Evolutionary conservation across 345 rosid species (phyloP), one percentile per base, ranked within the genome.

Genomic region (Reutealis trisperma): DNA sequence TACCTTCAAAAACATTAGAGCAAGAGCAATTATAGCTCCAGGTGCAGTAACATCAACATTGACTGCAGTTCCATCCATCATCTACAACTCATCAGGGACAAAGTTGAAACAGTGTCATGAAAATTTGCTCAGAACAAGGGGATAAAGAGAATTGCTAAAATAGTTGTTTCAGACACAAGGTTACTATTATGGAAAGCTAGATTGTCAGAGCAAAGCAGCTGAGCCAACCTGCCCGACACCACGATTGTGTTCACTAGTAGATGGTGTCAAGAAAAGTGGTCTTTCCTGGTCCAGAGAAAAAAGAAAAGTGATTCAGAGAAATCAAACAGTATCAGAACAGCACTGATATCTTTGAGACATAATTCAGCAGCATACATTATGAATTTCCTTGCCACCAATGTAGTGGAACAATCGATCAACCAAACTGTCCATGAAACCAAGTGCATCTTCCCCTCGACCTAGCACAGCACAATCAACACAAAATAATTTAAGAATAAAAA

Each of bases 21-120:
- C 85, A 77, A 95, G 97, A 72, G 98, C 97, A 72, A 95, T 86
- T 77, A 87, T 88, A 47, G 98, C 94, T 75, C 99, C 99, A 82
- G 99, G 98, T 77, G 99, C 97, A 63, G 99, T 91, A 45, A 95
- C 96, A 86, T 95, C 96, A 85, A 93, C 89, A 88, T 92, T 92
- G 71, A 94, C 86, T 34, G 84, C 77, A 67, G 85, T 80, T 77
- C 90, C 96, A 76, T 95, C 99, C 89, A 89, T 89, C 87, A 92
- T 88, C 98, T 93, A 80, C 70, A 78, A 72, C 81, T 78, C 37
- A 79, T 52, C 11, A 67, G 44, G 52, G 47, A 6, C 67, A 72
- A 24, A 49, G 60, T 27, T 16, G 49, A 58, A 57, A 54, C 37
- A 15, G 12, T 13, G 22, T 19, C 44, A 37, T 45, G 3, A 34